These are phyloP conservation scores for Thraustochytrium sp. DNA, from an alignment of 352 stramenopile species.

Conservation along the genomic window DNA sequence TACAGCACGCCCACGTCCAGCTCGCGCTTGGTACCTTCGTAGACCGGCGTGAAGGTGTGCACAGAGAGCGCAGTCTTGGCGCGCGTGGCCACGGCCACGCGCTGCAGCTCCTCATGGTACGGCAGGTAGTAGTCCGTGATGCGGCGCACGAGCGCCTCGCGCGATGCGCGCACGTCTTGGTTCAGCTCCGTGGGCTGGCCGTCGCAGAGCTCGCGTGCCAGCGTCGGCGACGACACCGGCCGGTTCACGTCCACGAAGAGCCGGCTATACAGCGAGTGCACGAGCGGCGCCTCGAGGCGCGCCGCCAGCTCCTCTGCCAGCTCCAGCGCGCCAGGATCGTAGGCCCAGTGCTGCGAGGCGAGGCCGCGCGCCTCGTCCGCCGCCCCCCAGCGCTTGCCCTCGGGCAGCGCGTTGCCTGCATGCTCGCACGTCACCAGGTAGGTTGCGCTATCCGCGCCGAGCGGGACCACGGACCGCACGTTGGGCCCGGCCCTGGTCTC, in stretches of 20 bases:
- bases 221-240: constrained; percentile 12
- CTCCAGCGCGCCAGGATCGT: constrained; percentile 26
- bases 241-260: constrained; percentile 44
- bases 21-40: not conserved
- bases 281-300: not conserved
- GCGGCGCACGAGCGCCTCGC: not conserved
- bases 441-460: not conserved
- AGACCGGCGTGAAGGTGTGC: constrained; percentile 37
- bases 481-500: not conserved
- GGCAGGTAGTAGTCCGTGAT: constrained; percentile 38
- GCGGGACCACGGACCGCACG: not conserved
- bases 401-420: not conserved
- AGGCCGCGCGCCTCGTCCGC: not conserved
- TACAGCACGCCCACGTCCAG: constrained; percentile 41
- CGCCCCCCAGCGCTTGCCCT: not conserved
- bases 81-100: not conserved
- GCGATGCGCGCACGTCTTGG: not conserved
- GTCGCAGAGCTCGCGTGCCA: constrained; percentile 17
- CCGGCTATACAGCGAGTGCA: constrained; percentile 7
- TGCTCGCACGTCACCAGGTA: constrained; percentile 32
- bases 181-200: constrained; percentile 28
- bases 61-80: constrained; percentile 24
- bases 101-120: constrained; percentile 25
- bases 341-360: constrained; percentile 10
- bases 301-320: not conserved